phyloP scores from a whole-genome alignment of 306 rosid genomes.

The Clitoria ternatea region DNA sequence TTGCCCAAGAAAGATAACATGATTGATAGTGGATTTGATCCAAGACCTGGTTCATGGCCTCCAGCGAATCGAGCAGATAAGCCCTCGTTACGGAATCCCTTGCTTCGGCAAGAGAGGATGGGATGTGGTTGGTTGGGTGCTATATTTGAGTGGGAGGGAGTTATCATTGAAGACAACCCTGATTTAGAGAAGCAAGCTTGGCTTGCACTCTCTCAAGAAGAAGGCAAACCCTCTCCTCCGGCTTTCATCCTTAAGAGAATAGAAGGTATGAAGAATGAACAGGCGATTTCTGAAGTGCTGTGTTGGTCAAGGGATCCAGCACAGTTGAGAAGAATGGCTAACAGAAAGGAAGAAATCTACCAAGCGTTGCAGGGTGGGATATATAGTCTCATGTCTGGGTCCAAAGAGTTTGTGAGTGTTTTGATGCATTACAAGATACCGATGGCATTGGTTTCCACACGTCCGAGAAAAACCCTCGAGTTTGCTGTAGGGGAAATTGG shows the following conservation, averaged over 20 bases:
- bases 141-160: conserved; percentile 98
- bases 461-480: conserved; percentile 71
- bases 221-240: conserved; percentile 79
- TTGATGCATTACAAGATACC: conserved; percentile 92
- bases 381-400: conserved; percentile 66
- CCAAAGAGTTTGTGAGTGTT: conserved; percentile 78
- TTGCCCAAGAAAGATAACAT: conserved; percentile 56
- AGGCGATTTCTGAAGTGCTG: conserved; percentile 87
- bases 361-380: conserved; percentile 89
- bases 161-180: conserved; percentile 73
- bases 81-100: conserved; percentile 72
- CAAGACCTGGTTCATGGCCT: conserved; percentile 77
- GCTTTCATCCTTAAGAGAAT: conserved; percentile 71
- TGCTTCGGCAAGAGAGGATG: conserved; percentile 94
- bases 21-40: conserved; percentile 53
- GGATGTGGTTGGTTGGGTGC: conserved; percentile 97
- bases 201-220: conserved; percentile 79
- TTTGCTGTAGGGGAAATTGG: conserved; percentile 72
- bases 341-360: conserved; percentile 75
- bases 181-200: conserved; percentile 86
- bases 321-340: conserved; percentile 71
- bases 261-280: conserved; percentile 97
- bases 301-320: conserved; percentile 93
- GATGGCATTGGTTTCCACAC: conserved; percentile 87
- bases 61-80: conserved; percentile 83